Evolutionary conservation across 2,329 filamentous ascomycete species (phyloP).

Genomic region (Onygenales sp.): DNA sequence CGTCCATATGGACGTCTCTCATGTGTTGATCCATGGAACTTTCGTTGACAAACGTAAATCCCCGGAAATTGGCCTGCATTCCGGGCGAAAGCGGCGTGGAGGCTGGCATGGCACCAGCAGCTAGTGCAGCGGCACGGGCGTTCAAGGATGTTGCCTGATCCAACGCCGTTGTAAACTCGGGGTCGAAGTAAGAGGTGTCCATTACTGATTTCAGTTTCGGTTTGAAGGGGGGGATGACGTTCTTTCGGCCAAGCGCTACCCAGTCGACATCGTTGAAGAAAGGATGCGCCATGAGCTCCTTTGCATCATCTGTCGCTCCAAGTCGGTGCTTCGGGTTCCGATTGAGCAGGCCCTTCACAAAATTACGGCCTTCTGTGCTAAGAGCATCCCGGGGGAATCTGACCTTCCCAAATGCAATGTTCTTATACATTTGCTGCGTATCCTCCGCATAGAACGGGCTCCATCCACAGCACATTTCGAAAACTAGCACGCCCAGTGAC

Average conservation of each 20-base stretch:
- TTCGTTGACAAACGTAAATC: constrained; percentile 98
- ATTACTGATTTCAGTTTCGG: constrained; percentile 92
- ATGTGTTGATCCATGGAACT: constrained; percentile 77
- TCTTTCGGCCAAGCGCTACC: constrained; percentile 77
- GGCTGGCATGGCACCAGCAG: constrained; percentile 68
- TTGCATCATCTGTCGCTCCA: constrained; percentile 81
- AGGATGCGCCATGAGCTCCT: constrained; percentile 85
- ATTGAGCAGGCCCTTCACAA: constrained; percentile 95
- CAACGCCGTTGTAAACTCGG: constrained; percentile 92
- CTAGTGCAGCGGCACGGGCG: constrained; percentile 76
- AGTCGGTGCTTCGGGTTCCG: constrained; percentile 93
- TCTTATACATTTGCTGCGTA: constrained; percentile 99
- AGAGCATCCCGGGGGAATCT: constrained; percentile 90
- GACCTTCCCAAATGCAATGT: constrained; percentile 98
- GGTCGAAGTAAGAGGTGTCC: constrained; percentile 96
- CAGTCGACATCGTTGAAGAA: constrained; percentile 96
- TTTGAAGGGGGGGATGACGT: constrained; percentile 94
- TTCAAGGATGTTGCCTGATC: constrained; percentile 82
- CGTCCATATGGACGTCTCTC: constrained; percentile 31
- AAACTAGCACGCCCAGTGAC: constrained; percentile 94
- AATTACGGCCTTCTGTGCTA: constrained; percentile 89
- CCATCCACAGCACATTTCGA: constrained; percentile 99
- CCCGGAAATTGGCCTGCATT: constrained; percentile 95
- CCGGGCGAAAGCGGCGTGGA: constrained; percentile 90
- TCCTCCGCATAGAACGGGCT: constrained; percentile 98